phyloP scores from a whole-genome alignment of 345 rosid species.

The Ricinus communis region DNA sequence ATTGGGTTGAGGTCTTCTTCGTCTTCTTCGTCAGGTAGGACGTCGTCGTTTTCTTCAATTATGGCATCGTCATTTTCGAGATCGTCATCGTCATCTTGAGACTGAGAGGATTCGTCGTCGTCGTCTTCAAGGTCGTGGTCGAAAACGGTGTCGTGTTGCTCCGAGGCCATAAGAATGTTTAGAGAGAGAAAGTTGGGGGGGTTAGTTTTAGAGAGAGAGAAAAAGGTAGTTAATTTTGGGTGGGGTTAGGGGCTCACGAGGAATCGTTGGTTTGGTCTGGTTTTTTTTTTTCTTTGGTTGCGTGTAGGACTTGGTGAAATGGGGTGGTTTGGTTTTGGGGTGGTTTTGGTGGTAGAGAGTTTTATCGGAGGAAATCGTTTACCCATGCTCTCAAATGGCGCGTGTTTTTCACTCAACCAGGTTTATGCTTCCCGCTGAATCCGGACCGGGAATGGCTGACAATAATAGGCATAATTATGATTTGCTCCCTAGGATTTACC shows the following conservation, averaged over 20 bases:
- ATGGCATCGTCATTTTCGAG: constrained; percentile 47
- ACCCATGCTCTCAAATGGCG: background rate
- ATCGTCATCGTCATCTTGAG: constrained; percentile 55
- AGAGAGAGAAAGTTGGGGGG: constrained; percentile 7
- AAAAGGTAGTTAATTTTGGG: no score
- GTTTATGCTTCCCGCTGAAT: no score
- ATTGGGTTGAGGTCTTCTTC: constrained; percentile 49
- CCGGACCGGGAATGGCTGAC: no score
- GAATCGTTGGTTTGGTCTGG: constrained; percentile 11
- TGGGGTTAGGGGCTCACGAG: constrained; percentile 16
- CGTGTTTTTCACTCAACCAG: background rate
- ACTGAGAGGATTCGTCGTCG: constrained; percentile 39
- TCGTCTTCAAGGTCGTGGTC: constrained; percentile 51
- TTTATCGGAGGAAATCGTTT: background rate
- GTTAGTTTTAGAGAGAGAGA: background rate
- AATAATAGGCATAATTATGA: no score
- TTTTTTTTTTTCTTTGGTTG: constrained; percentile 2
- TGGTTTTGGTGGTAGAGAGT: constrained; percentile 11
- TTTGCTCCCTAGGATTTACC: no score
- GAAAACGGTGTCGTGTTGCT: constrained; percentile 56
- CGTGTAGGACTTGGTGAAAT: constrained; percentile 9
- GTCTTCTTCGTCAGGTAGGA: constrained; percentile 41
- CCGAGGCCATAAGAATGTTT: constrained; percentile 47
- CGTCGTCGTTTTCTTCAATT: constrained; percentile 37
- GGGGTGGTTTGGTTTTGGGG: background rate